Conservation (phyloP, 1,139 yeast species). For the Hansenula sp. region DNA sequence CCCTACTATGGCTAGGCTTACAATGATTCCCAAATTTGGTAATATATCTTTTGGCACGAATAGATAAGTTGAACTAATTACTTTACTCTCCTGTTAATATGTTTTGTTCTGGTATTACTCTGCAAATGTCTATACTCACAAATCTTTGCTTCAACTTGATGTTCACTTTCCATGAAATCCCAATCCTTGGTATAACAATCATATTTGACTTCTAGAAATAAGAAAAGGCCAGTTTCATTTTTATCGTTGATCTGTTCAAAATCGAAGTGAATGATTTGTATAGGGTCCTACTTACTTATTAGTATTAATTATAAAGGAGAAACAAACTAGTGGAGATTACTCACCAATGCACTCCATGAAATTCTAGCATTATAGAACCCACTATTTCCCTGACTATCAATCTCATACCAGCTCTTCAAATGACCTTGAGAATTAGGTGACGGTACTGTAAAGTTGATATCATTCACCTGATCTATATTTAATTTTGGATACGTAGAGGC, state of each 20-base stretch:
- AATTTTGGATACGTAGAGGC: not conserved
- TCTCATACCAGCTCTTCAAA: not conserved
- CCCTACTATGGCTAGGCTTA: not conserved
- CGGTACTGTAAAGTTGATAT: slow-evolving; percentile 4
- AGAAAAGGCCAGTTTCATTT: not conserved
- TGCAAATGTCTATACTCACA: too few species aligned
- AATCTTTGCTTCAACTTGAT: slow-evolving; percentile 5
- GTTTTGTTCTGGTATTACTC: not conserved
- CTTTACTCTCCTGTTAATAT: not conserved
- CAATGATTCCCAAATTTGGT: not conserved
- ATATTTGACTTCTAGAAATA: slow-evolving; percentile 9
- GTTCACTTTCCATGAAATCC: slow-evolving; percentile 9
- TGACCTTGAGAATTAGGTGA: slow-evolving; percentile 4
- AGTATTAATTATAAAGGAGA: slow-evolving; percentile 5
- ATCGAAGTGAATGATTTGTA: slow-evolving; percentile 5
- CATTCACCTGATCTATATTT: not conserved
- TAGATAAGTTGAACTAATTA: not conserved
- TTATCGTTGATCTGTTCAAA: not conserved
- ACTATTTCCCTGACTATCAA: not conserved
- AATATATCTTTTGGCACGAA: slow-evolving; percentile 9
- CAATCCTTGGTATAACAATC: slow-evolving; percentile 14
- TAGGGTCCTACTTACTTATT: slow-evolving; percentile 3
- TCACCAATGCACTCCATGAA: slow-evolving; percentile 23
- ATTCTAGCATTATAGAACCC: slow-evolving; percentile 15
- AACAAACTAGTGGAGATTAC: too few species aligned